Base-by-base conservation (phyloP, 805 yeast genomes). In the Lipomyces chichibuensis region DNA sequence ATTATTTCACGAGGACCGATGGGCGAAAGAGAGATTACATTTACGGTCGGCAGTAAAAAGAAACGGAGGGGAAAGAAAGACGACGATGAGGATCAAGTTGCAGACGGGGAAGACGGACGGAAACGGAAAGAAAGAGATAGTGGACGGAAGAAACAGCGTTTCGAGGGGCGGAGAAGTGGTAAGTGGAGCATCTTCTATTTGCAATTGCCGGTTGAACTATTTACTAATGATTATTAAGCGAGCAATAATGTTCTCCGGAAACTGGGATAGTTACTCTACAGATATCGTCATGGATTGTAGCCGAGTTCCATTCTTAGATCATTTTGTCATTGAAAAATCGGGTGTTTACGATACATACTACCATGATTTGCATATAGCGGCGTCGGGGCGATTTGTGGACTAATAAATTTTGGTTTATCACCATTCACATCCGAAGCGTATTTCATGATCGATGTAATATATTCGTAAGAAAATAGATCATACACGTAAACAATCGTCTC, bases 21-120 rank as follows among this genome's bases (percentile, higher is more conserved):
- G 67, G 71, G 71, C 32, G 71, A 68, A 25, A 67, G 71, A 39
- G 71, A 68, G 39, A 66, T 68, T 29, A 67, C 71, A 20, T 68
- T 68, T 43, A 68, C 67, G 27, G 66, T 62, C 20, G 65, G 63
- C 35, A 57, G 55, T 9, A 58, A 39, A 3, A 66, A 68, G 57
- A 66, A 66, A 55, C 57, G 62, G 59, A 57, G 35, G 32, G 57
- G 39, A 35, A 51, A 49, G 32, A 13, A 20, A 17, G 59, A 23
- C 17, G 46, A 61, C 13, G 54, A 52, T 13, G 61, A n/a, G 20
- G 23, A 39, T 43, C 43, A 39, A 49, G 70, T 54, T 14, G 39
- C 32, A 27, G 64, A 49, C 13, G 65, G 25, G 9, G 65, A 67
- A 39, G 63, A 65, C 13, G 56, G 6, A 23, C 60, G 39, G 17